Evolutionary conservation across 495 filamentous ascomycete species (phyloP), one percentile per base, ranked within the genome.

Genomic region (Aspergillus steynii): DNA sequence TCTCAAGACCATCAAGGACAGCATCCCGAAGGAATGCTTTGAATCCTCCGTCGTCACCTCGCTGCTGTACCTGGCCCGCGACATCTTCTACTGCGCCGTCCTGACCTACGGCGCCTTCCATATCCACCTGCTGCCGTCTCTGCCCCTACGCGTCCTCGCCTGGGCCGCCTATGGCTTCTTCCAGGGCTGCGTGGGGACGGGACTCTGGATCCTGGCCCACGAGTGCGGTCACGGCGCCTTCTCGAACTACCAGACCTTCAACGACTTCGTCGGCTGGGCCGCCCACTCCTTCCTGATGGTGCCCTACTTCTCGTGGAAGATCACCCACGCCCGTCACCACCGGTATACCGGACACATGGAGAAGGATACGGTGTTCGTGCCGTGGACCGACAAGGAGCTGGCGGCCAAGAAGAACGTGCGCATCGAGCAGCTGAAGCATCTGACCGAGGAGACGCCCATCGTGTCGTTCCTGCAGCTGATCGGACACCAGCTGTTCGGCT

Each of bases 171-270:
- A 96, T 70, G 85, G 87, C 45, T 79, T 92, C 72, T 58, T 88
- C 29, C 90, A 94, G 71, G 90, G 91, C 50, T 82, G 91, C 34
- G 88, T 89, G 70, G 88, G 83, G 55, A 94, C 91, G 31, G 91
- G 91, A 52, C 67, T 91, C 28, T 96, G 91, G 91, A 88, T 95
- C 51, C 76, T 96, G 50, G 90, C 90, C 25, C 91, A 95, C 74
- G 91, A 96, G 77, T 95, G 90, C 71, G 91, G 91, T 61, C 91
- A 96, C 64, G 85, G 86, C 48, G 83, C 86, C 5, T 91, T 91
- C 81, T 90, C 88, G 6, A 68, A 79, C 4, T 82, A 79, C 64
- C 80, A 83, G 62, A 70, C 46, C 29, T 73, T 90, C 37, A 91
- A 91, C 64, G 83, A 88, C 62, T 80, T 83, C 60, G 82, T 90